Evolutionary conservation across 331 rosid species (phyloP).

Genomic region (Arachis monticola): DNA sequence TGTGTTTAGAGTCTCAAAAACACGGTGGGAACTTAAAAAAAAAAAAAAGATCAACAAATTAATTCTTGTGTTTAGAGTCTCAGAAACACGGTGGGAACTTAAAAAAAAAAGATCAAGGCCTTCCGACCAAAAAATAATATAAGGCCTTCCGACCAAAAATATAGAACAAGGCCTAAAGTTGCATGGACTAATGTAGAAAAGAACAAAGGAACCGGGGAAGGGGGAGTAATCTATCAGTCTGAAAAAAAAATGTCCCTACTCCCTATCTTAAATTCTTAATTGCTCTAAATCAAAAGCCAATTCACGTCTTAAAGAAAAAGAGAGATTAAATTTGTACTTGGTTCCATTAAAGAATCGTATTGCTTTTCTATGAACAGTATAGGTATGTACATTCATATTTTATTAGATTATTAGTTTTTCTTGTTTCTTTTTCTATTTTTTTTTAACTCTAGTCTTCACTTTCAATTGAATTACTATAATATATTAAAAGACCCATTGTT

Average conservation of each 20-base stretch:
- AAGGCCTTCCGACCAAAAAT: too few species aligned
- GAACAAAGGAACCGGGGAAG: too few species aligned
- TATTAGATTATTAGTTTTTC: neutral
- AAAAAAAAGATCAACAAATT: too few species aligned
- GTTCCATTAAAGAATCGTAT: slow-evolving; percentile 23
- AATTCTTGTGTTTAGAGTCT: too few species aligned
- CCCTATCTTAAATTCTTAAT: slow-evolving; percentile 27
- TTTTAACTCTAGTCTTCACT: neutral
- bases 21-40: too few species aligned
- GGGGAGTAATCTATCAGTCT: slow-evolving; percentile 34
- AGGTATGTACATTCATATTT: neutral
- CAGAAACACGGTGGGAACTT: too few species aligned
- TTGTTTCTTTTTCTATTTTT: neutral
- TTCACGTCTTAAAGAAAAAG: slow-evolving; percentile 38
- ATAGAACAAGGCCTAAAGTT: too few species aligned
- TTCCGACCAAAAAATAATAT: too few species aligned
- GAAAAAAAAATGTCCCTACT: neutral
- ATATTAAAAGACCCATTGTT: neutral
- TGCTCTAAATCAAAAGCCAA: slow-evolving; percentile 44
- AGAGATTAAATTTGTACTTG: slow-evolving; percentile 32
- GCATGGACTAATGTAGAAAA: too few species aligned
- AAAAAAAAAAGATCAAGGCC: too few species aligned
- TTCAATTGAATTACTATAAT: slow-evolving; percentile 6
- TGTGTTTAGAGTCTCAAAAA: too few species aligned
- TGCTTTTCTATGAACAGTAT: neutral